phyloP scores from a whole-genome alignment of 768 basidiomycete genomes.

The Paxillus rubicundulus region DNA sequence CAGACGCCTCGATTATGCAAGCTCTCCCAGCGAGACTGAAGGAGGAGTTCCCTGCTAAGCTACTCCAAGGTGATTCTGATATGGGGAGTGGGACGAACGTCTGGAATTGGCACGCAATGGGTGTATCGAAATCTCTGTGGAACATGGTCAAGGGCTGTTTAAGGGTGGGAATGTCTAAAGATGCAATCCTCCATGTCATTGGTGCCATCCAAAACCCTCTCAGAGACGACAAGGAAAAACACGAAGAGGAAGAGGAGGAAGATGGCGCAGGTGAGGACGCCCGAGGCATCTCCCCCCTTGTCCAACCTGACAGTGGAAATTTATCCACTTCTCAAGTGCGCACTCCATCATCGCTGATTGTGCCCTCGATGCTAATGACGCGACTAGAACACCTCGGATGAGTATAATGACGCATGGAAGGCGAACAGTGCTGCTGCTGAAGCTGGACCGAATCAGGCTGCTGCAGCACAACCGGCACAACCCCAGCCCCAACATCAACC shows the following conservation, averaged over 20 bases:
- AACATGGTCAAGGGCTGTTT: conserved; percentile 65
- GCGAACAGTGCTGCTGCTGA: conserved; percentile 48
- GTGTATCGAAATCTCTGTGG: conserved; percentile 70
- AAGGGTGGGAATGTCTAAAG: conserved; percentile 57
- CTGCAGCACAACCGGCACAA: conserved; percentile 8
- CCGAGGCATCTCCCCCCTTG: conserved; percentile 16
- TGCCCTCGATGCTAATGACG: conserved; percentile 7
- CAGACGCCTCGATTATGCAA: conserved; percentile 67
- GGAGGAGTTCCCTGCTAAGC: conserved; percentile 70
- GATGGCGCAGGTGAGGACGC: conserved; percentile 33
- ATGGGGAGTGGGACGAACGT: conserved; percentile 56
- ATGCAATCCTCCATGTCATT: conserved; percentile 58
- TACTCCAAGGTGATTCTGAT: conserved; percentile 57
- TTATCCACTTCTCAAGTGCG: conserved; percentile 28
- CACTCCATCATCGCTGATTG: background rate
- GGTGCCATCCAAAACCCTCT: conserved; percentile 49
- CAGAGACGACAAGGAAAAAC: conserved; percentile 35
- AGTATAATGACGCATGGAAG: conserved; percentile 62
- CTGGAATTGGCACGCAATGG: conserved; percentile 78
- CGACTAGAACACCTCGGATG: conserved; percentile 44
- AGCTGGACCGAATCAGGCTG: conserved; percentile 23
- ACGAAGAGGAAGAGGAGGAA: conserved; percentile 34
- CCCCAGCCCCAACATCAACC: background rate
- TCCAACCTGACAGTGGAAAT: conserved; percentile 24
- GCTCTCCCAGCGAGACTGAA: conserved; percentile 64